Evolutionary conservation across 441 rosid species (phyloP), one percentile per base, ranked within the genome.

Genomic region (Populus trichocarpa): DNA sequence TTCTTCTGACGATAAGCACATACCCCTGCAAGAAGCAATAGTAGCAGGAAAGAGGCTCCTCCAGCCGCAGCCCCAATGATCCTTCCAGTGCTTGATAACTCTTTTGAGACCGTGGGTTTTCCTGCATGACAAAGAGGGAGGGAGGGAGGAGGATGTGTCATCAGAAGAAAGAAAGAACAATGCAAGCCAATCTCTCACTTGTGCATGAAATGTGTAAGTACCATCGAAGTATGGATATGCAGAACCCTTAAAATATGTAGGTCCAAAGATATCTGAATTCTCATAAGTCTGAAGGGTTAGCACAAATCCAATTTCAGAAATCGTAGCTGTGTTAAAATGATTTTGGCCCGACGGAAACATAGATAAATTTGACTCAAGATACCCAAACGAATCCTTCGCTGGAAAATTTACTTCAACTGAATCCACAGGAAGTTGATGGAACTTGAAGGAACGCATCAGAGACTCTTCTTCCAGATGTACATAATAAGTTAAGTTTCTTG

Each of bases 1-100:
- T 69, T 88, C 85, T 86, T 95, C 68, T 89, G 97, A 64, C 79
- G 88, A 70, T 80, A 80, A 77, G 90, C 93, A 30, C 93, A 93
- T 71, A 88, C 36, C 22, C 96, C 96, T 5, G 92, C 97, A 32
- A 89, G 36, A 46, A 80, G 68, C 83, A 91, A 80, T 40, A 92
- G 75, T 28, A 86, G 23, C 78, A 93, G 18, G 71, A 93, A 84
- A 78, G 84, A 80, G n/a, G 38, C 72, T 35, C 81, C 96, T 69
- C 89, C 91, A 73, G 77, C 88, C 26, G 77, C 79, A 67, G 92
- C 93, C 76, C 95, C 97, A 14, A 87, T 81, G 33, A 90, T 88
- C 70, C 90, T 76, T 53, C 85, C 87, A 57, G 30, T 74, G 81
- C 73, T 68, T 0, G 85, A 7, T 50, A 87, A 85, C 36, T 84